Percentiles rank a stretch among this genome's conserved stretches.
Evolutionary conservation across 202 grass and related monocot genomes (phyloP).

Genomic region (Eragrostis tef): DNA sequence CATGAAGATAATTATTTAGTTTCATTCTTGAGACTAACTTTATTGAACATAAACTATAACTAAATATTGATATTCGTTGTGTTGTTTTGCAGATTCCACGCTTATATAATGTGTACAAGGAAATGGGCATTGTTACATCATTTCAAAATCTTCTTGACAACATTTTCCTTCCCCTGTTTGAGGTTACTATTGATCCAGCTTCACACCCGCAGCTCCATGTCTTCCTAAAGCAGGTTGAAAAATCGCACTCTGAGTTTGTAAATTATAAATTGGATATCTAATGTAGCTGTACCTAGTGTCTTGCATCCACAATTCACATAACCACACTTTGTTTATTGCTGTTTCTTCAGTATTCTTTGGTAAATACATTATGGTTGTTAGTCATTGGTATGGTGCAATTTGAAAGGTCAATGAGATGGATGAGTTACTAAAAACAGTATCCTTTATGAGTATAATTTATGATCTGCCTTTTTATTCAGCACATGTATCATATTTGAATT

Average conservation of each 20-base stretch:
- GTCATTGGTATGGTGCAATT: not conserved
- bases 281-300: not conserved
- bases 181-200: slow-evolving; percentile 88
- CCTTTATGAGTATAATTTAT: not conserved
- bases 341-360: slow-evolving; percentile 4
- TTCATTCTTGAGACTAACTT: not conserved
- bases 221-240: slow-evolving; percentile 81
- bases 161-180: slow-evolving; percentile 98
- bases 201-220: slow-evolving; percentile 95
- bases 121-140: slow-evolving; percentile 97
- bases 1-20: slow-evolving; percentile 12
- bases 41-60: not conserved
- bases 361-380: slow-evolving; percentile 6
- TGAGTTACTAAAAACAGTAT: not conserved
- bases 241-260: slow-evolving; percentile 29
- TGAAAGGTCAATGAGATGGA: slow-evolving; percentile 13
- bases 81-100: slow-evolving; percentile 76
- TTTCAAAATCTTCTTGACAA: slow-evolving; percentile 98
- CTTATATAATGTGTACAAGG: slow-evolving; percentile 94
- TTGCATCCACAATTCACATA: slow-evolving; percentile 10
- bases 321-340: slow-evolving; percentile 3
- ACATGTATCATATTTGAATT: slow-evolving; percentile 16
- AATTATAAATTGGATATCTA: slow-evolving; percentile 35
- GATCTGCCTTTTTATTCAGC: slow-evolving; percentile 5
- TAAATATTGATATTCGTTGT: not conserved